A percentile compares a stretch with the other conserved stretches of the same genome.
Evolutionary conservation across 139 green algal species (phyloP).

Genomic region (Zygnema cylindricum): DNA sequence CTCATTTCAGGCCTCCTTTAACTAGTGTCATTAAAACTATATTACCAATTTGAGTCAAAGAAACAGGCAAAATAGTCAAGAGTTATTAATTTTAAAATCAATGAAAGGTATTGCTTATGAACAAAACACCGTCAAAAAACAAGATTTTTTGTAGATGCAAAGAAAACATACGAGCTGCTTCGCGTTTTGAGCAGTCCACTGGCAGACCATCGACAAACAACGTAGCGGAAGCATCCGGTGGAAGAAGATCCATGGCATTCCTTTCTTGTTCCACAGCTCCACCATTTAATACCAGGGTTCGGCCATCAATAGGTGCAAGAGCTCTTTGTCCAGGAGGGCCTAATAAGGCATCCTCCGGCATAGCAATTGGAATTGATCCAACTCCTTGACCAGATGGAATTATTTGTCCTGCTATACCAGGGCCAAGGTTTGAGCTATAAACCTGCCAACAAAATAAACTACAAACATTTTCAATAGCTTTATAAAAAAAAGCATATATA

Average conservation of each 20-base stretch:
- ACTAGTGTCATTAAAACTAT: too few species aligned
- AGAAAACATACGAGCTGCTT: constrained; percentile 50
- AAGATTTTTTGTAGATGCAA: too few species aligned
- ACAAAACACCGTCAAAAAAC: too few species aligned
- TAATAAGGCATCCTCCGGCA: background rate
- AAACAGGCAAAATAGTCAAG: too few species aligned
- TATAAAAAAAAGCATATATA: too few species aligned
- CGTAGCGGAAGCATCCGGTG: constrained; percentile 45
- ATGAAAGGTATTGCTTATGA: too few species aligned
- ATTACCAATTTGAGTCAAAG: too few species aligned
- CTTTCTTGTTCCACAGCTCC: background rate
- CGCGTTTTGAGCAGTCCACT: constrained; percentile 30
- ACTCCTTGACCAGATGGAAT: background rate
- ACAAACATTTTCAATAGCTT: too few species aligned
- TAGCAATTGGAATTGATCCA: background rate
- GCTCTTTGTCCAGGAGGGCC: background rate
- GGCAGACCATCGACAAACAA: constrained; percentile 50
- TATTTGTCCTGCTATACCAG: background rate
- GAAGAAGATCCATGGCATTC: constrained; percentile 10
- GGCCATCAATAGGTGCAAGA: background rate
- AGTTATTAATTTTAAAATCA: too few species aligned
- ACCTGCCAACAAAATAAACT: too few species aligned
- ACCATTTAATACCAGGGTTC: background rate
- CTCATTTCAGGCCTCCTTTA: too few species aligned
- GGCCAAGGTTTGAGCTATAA: background rate